These are phyloP conservation scores for Fusarium sp. DNA, from an alignment of 2,329 filamentous ascomycete genomes.

Conservation along the genomic window DNA sequence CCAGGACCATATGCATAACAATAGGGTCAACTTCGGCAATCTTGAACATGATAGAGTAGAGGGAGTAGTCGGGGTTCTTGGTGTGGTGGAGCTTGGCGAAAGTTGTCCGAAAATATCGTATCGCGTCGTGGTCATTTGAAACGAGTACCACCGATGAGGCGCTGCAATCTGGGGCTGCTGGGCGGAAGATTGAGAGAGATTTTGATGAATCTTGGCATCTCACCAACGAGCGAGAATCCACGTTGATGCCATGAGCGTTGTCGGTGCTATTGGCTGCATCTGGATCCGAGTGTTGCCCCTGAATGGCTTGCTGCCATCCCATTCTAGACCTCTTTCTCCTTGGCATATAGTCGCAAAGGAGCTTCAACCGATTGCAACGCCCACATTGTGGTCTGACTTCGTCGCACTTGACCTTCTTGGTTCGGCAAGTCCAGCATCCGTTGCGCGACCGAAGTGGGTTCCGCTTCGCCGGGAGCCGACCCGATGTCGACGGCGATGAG, in stretches of 20 bases:
- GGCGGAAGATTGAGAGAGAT: too few species aligned
- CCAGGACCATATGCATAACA: not conserved
- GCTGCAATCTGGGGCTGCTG: not conserved
- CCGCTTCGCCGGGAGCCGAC: not conserved
- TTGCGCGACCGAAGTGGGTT: not conserved
- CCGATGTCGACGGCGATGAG: too few species aligned
- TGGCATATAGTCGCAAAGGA: not conserved
- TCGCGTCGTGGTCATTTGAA: not conserved
- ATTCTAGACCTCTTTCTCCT: not conserved
- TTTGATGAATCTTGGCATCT: too few species aligned
- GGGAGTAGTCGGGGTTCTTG: constrained; percentile 2
- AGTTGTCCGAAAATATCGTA: constrained; percentile 2
- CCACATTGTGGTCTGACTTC: not conserved
- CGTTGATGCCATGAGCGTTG: fast-evolving
- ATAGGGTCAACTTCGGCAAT: not conserved
- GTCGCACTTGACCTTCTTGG: constrained; percentile 5
- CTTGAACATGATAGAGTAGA: not conserved
- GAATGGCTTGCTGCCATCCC: not conserved
- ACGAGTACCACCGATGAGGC: not conserved
- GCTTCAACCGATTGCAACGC: not conserved
- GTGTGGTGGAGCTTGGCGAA: not conserved
- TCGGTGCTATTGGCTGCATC: not conserved
- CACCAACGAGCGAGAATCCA: not conserved
- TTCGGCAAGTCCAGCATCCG: constrained; percentile 6
- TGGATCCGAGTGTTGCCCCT: not conserved